A percentile compares a stretch with the other conserved stretches of the same genome.
These are phyloP conservation scores for Teratosphaeria viscida DNA, from an alignment of 2,329 filamentous ascomycete genomes.

Conservation along the genomic window DNA sequence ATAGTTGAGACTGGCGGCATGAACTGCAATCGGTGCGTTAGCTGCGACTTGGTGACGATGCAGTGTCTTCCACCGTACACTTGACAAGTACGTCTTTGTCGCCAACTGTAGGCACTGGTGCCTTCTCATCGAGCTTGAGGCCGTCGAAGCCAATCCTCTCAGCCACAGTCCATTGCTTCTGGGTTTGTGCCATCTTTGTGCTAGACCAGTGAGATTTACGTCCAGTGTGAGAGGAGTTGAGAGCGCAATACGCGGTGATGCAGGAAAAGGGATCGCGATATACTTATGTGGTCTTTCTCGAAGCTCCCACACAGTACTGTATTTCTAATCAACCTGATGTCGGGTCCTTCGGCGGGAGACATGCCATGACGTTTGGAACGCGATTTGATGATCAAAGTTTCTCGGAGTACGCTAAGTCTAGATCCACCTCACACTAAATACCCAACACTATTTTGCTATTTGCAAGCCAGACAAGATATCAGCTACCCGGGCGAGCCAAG, in stretches of 20 bases:
- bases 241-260: neutral
- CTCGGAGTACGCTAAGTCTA: neutral
- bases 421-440: neutral
- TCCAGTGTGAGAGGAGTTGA: neutral
- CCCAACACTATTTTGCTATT: neutral
- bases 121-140: constrained; percentile 45
- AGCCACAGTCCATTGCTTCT: constrained; percentile 47
- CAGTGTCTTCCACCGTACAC: constrained; percentile 23
- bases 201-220: neutral
- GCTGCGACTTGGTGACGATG: neutral
- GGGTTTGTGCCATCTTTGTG: constrained; percentile 25
- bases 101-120: constrained; percentile 49
- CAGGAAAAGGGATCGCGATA: neutral
- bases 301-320: neutral
- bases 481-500: no score
- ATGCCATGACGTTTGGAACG: neutral
- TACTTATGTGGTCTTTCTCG: neutral
- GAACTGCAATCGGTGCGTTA: constrained; percentile 24
- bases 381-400: neutral
- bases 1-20: constrained; percentile 40
- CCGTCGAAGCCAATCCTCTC: constrained; percentile 49
- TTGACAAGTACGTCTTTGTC: constrained; percentile 65
- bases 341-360: neutral
- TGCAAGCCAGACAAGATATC: neutral
- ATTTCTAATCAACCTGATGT: neutral